phyloP scores from a whole-genome alignment of 2,329 filamentous ascomycete species.

The Neonectria punicea region DNA sequence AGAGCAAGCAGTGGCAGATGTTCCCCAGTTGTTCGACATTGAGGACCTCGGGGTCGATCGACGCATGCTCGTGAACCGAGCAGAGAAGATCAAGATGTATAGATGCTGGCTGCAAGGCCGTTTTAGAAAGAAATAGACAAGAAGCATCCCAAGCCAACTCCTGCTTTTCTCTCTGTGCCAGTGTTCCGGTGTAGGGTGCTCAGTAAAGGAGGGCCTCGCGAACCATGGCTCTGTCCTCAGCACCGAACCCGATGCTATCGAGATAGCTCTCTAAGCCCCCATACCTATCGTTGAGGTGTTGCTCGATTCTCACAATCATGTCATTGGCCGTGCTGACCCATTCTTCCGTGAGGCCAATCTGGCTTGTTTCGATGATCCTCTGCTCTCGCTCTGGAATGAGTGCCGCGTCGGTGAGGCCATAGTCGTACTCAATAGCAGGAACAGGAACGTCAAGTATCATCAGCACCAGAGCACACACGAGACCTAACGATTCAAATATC shows the following conservation, averaged over 20 bases:
- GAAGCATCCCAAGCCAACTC: slow-evolving; percentile 24
- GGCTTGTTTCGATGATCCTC: slow-evolving; percentile 73
- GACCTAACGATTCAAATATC: slow-evolving; percentile 61
- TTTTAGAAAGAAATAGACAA: slow-evolving; percentile 74
- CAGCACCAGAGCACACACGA: slow-evolving; percentile 75
- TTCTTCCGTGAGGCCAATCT: slow-evolving; percentile 77
- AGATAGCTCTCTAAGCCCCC: slow-evolving; percentile 76
- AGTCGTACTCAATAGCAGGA: slow-evolving; percentile 75
- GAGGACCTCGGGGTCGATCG: slow-evolving; percentile 85
- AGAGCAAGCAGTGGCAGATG: slow-evolving; percentile 31
- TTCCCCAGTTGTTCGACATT: slow-evolving; percentile 70
- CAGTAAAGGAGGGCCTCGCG: slow-evolving; percentile 56
- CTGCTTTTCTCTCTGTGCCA: background rate
- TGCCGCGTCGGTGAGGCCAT: slow-evolving; percentile 70
- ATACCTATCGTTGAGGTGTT: slow-evolving; percentile 69
- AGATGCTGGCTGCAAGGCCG: slow-evolving; percentile 93
- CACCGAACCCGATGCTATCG: slow-evolving; percentile 67
- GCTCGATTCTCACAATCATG: slow-evolving; percentile 69
- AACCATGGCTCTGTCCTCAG: slow-evolving; percentile 53
- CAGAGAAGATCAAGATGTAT: slow-evolving; percentile 96
- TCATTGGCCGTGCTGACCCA: slow-evolving; percentile 74
- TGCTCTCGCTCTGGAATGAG: slow-evolving; percentile 70
- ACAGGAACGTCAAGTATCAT: slow-evolving; percentile 69
- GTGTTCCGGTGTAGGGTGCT: slow-evolving; percentile 11
- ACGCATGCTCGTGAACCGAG: slow-evolving; percentile 90